Conservation (phyloP, 2,329 filamentous ascomycete genomes). For the Penicillium sp. region DNA sequence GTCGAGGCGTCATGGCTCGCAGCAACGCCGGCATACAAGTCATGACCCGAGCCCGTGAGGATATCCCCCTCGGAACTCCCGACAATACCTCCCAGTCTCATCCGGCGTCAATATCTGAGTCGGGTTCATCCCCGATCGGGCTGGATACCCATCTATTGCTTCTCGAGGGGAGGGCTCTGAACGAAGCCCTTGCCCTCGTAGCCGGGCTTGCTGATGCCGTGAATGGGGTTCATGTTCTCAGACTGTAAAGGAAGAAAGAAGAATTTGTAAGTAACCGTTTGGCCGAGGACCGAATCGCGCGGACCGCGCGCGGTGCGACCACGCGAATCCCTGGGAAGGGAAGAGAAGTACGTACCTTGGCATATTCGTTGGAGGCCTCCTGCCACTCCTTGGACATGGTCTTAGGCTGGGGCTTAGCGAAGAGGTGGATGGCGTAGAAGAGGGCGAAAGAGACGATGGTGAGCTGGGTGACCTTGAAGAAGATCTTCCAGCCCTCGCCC, state of each 20-base stretch:
- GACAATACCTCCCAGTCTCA: constrained; percentile 8
- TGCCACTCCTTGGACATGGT: constrained; percentile 99
- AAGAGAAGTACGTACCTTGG: constrained; percentile 72
- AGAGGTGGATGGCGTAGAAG: constrained; percentile 73
- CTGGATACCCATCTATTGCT: constrained; percentile 34
- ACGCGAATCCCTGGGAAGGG: not conserved
- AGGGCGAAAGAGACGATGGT: constrained; percentile 68
- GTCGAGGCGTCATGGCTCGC: constrained; percentile 20
- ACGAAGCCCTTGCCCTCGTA: constrained; percentile 80
- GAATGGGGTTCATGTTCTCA: constrained; percentile 85
- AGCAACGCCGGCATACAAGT: not conserved
- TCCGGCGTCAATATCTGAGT: constrained; percentile 24
- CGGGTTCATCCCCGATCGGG: constrained; percentile 29
- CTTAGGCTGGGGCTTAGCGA: constrained; percentile 72
- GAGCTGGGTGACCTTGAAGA: constrained; percentile 72
- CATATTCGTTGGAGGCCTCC: constrained; percentile 90
- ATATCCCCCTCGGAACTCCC: not conserved
- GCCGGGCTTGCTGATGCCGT: constrained; percentile 77
- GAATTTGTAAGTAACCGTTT: constrained; percentile 25
- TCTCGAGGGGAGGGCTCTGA: constrained; percentile 61
- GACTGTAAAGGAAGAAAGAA: constrained; percentile 54
- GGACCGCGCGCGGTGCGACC: constrained; percentile 6
- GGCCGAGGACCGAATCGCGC: constrained; percentile 3
- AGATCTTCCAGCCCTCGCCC: constrained; percentile 80
- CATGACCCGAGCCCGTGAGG: not conserved